phyloP scores from a whole-genome alignment of 2,329 filamentous ascomycete species.

The Colletotrichum musicola region DNA sequence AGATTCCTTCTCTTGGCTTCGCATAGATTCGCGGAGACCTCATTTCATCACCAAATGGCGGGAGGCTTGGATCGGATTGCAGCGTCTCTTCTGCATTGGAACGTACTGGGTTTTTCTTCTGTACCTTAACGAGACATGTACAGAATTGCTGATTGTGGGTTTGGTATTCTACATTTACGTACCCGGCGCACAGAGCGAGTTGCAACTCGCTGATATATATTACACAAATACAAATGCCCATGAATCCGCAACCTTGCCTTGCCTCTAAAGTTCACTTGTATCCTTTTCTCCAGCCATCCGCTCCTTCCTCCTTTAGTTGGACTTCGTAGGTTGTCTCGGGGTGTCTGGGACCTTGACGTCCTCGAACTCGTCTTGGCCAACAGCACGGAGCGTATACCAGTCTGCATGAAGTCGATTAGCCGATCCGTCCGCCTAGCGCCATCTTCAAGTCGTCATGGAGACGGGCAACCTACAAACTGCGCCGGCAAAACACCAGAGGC shows the following conservation, averaged over 20 bases:
- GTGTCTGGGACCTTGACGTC: conserved; percentile 91
- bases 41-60: conserved; percentile 5
- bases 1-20: conserved; percentile 3
- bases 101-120: conserved; percentile 18
- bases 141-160: conserved; percentile 25
- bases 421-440: no score
- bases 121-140: conserved; percentile 34
- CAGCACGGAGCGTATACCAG: conserved; percentile 78
- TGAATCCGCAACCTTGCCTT: not conserved
- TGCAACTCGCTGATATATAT: conserved; percentile 30
- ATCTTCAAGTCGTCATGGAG: not conserved
- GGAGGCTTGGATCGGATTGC: conserved; percentile 16
- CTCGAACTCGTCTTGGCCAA: conserved; percentile 97
- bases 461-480: conserved; percentile 83
- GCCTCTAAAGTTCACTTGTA: not conserved
- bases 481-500: conserved; percentile 80
- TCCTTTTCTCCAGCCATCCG: not conserved
- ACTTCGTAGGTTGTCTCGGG: conserved; percentile 63
- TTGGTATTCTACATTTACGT: conserved; percentile 32
- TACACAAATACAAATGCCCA: conserved; percentile 29
- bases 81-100: conserved; percentile 27
- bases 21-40: conserved; percentile 8
- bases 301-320: conserved; percentile 42
- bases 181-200: conserved; percentile 17
- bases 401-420: conserved; percentile 53